phyloP scores from a whole-genome alignment of 1,284 basidiomycete species.

The Melampsora larici-populina region DNA sequence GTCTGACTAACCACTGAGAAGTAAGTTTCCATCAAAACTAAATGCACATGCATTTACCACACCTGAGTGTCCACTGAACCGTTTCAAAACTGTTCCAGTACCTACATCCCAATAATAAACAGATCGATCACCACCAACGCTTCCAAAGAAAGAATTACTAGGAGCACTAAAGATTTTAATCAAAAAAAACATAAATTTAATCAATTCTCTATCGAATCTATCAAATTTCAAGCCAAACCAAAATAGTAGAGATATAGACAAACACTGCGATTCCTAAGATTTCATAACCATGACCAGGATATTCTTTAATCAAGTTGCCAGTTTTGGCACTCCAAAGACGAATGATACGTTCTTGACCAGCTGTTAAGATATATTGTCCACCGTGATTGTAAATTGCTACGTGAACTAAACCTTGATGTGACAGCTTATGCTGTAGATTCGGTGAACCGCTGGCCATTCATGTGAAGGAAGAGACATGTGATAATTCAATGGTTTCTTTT shows the following conservation, averaged over 20 bases:
- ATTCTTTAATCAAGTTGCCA: conserved; percentile 83
- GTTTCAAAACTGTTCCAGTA: conserved; percentile 72
- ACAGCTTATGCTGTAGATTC: conserved; percentile 7
- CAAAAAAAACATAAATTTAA: not conserved
- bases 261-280: conserved; percentile 84
- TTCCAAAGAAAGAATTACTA: conserved; percentile 90
- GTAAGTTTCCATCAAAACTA: conserved; percentile 75
- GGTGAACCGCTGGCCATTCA: not conserved
- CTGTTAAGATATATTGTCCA: conserved; percentile 82
- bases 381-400: conserved; percentile 42
- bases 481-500: not conserved
- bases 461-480: not conserved
- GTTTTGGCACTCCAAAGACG: conserved; percentile 82
- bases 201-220: not conserved
- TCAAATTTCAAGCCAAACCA: not conserved
- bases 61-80: conserved; percentile 80
- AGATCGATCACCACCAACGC: conserved; percentile 84
- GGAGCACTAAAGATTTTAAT: conserved; percentile 62
- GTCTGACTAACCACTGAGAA: conserved; percentile 70
- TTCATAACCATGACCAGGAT: conserved; percentile 87
- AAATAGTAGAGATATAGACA: conserved; percentile 49
- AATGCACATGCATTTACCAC: conserved; percentile 88
- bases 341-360: conserved; percentile 83
- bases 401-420: conserved; percentile 32
- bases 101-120: conserved; percentile 95